Conservation (phyloP, 1,139 yeast genomes). For the Candida frijolesensis region DNA sequence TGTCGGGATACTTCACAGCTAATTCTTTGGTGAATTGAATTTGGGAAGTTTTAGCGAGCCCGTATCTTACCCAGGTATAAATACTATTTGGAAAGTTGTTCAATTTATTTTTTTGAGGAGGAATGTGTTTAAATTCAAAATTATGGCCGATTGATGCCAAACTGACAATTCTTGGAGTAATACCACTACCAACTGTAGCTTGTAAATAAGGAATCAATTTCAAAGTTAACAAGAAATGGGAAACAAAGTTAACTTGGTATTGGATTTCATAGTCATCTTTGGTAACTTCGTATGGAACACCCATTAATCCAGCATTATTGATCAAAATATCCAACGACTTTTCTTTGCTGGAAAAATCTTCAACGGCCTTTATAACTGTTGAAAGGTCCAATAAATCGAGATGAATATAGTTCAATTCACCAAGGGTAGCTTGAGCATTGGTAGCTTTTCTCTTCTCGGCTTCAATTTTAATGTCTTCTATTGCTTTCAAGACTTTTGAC, state of each 20-base stretch:
- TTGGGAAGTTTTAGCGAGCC: conserved; percentile 34
- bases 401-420: conserved; percentile 30
- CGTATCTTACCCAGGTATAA: conserved; percentile 39
- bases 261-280: conserved; percentile 44
- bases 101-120: conserved; percentile 26
- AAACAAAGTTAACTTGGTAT: conserved; percentile 43
- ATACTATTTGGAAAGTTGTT: conserved; percentile 26
- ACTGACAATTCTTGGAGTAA: conserved; percentile 34
- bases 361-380: conserved; percentile 33
- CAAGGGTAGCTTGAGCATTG: conserved; percentile 20
- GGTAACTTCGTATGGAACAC: conserved; percentile 35
- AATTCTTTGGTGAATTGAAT: conserved; percentile 34
- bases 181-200: conserved; percentile 21
- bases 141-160: conserved; percentile 40
- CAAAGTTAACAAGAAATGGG: conserved; percentile 37
- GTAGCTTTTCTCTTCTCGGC: conserved; percentile 22
- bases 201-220: conserved; percentile 31
- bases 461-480: conserved; percentile 33
- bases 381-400: conserved; percentile 37
- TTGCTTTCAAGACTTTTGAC: conserved; percentile 36
- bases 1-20: conserved; percentile 32
- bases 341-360: conserved; percentile 27
- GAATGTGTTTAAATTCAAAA: conserved; percentile 23
- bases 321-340: conserved; percentile 35
- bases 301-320: conserved; percentile 49